Conservation (phyloP, 1,284 basidiomycete species). For the Limonomyces culmigenus region DNA sequence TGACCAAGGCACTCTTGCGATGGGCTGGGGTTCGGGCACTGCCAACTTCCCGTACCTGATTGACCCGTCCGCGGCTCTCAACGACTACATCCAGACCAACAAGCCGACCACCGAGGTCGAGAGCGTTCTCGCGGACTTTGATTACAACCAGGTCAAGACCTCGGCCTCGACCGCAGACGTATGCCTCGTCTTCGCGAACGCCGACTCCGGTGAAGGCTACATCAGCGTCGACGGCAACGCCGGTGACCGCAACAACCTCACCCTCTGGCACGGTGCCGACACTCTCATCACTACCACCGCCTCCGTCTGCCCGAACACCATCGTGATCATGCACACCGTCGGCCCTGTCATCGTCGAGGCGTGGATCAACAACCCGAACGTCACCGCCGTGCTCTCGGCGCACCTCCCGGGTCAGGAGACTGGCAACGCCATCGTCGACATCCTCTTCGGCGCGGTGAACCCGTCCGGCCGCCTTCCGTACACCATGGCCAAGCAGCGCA, state of each 20-base stretch:
- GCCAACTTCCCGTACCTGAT: constrained; percentile 10
- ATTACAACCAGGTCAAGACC: constrained; percentile 24
- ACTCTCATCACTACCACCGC: constrained; percentile 17
- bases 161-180: constrained; percentile 34
- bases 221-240: constrained; percentile 44
- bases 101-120: constrained; percentile 31
- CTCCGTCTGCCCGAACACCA: constrained; percentile 21
- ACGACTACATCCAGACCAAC: background rate
- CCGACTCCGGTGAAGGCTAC: constrained; percentile 30
- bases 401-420: constrained; percentile 43
- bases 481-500: constrained; percentile 32
- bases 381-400: constrained; percentile 27
- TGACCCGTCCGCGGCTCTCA: constrained; percentile 3
- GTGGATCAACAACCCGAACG: constrained; percentile 27
- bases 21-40: constrained; percentile 25
- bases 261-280: constrained; percentile 36
- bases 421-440: constrained; percentile 36
- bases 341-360: constrained; percentile 25
- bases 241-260: constrained; percentile 43
- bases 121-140: constrained; percentile 37
- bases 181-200: constrained; percentile 52
- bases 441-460: constrained; percentile 31
- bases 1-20: constrained; percentile 19
- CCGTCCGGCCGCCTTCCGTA: constrained; percentile 38
- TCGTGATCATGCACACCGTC: constrained; percentile 34